These are phyloP conservation scores for Diplodia seriata DNA, from an alignment of 2,329 filamentous ascomycete genomes.

Conservation along the genomic window DNA sequence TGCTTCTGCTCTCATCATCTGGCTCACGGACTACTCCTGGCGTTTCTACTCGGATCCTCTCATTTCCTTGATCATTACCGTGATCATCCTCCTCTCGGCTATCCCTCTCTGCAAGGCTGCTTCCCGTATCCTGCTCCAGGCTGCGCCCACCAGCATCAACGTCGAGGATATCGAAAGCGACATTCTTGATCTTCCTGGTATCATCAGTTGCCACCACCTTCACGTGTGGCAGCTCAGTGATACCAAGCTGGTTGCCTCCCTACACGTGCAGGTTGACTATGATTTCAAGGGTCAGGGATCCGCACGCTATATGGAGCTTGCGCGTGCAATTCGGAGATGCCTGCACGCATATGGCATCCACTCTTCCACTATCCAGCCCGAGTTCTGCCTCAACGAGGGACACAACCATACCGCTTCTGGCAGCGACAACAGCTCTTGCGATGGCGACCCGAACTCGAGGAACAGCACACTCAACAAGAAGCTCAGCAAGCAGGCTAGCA, in stretches of 20 bases:
- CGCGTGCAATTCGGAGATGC: constrained; percentile 81
- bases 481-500: constrained; percentile 39
- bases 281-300: constrained; percentile 82
- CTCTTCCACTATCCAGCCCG: constrained; percentile 95
- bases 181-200: constrained; percentile 82
- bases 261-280: constrained; percentile 92
- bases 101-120: constrained; percentile 81
- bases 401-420: constrained; percentile 51
- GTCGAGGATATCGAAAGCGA: constrained; percentile 92
- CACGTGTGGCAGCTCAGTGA: constrained; percentile 98
- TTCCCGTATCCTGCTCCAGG: constrained; percentile 89
- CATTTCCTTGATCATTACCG: constrained; percentile 92
- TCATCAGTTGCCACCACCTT: constrained; percentile 91
- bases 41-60: constrained; percentile 88
- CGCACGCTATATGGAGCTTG: constrained; percentile 87
- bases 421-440: constrained; percentile 30
- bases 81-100: constrained; percentile 74
- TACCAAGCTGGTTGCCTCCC: constrained; percentile 88
- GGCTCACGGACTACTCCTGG: constrained; percentile 82
- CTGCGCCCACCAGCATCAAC: constrained; percentile 85
- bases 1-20: constrained; percentile 82
- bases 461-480: constrained; percentile 3
- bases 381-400: constrained; percentile 64
- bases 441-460: constrained; percentile 34
- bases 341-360: constrained; percentile 96